Base-by-base conservation (phyloP, 148 eudicot species). In the Persicaria maculosa region DNA sequence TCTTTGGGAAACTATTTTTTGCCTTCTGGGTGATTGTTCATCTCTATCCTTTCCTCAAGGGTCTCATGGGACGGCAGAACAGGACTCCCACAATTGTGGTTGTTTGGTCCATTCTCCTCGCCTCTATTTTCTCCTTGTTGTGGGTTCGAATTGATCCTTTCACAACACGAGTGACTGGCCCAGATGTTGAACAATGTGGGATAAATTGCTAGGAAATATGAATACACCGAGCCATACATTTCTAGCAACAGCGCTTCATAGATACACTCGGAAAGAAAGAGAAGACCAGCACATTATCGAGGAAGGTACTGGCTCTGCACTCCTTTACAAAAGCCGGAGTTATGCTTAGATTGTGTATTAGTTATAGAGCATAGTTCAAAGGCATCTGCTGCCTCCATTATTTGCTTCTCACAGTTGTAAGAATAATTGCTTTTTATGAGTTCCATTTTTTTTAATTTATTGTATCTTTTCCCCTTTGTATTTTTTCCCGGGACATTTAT, bases 1-100 rank as follows among this genome's bases (percentile, higher is more conserved):
- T 86, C 4, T 84, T 86, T 53, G 90, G 87, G 19, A 86, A 84
- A 64, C 83, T 86, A 10, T 84, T 86, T 72, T 86, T 86, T 7
- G 87, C 87, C 14, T 77, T 86, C 22, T 82, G 87, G 90, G 90
- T 86, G 79, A 86, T 86, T 8, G 75, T 86, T 72, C 90, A 86
- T 80, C 75, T 86, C 15, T 86, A 86, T 47, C 90, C 87, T 40
- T 84, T 86, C 84, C 90, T 86, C 44, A 86, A 86, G 78, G 90
- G 90, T 79, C 75, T 86, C n/a, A 73, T 86, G 83, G 90, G 87
- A 20, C 79, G 84, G n/a, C 84, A 82, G 64, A 84, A 84, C 74
- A 47, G 86, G 44, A 84, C 84, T 0, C 87, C 87, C 0, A 86
- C 16, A 31, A 86, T 86, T 9, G 84, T 84, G 16, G 83, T 86